Conservation (phyloP, 176 grass and related monocot species). For the Olyra latifolia region DNA sequence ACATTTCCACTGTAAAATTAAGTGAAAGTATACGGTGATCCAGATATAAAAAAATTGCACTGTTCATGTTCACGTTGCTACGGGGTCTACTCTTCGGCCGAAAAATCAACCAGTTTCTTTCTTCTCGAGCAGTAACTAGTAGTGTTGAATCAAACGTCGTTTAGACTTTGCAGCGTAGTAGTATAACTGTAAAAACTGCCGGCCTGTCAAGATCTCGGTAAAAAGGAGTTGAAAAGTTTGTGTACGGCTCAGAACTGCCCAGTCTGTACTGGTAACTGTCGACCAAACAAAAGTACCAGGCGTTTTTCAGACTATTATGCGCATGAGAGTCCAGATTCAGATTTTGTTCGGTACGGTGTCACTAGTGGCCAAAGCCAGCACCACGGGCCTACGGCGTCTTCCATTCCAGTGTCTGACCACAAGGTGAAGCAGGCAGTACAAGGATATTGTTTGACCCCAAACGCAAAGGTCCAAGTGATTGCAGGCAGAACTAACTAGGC, state of each 20-base stretch:
- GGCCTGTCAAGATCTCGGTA: slow-evolving; percentile 29
- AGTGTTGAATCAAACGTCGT: neutral
- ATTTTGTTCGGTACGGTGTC: slow-evolving; percentile 40
- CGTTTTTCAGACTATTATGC: neutral
- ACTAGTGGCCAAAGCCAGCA: neutral
- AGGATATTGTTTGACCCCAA: slow-evolving; percentile 15
- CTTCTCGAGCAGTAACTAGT: neutral
- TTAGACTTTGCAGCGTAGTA: neutral
- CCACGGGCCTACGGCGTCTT: neutral
- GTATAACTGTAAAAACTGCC: slow-evolving; percentile 26
- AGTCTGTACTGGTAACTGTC: slow-evolving; percentile 3
- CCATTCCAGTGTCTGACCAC: slow-evolving; percentile 22
- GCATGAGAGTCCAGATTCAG: slow-evolving; percentile 1
- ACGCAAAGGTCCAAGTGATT: slow-evolving; percentile 22
- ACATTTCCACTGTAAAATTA: neutral
- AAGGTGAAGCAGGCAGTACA: neutral
- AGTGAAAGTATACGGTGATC: neutral
- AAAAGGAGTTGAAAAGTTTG: slow-evolving; percentile 28
- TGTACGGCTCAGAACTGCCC: slow-evolving; percentile 26
- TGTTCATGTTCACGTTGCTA: neutral
- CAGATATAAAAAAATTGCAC: neutral
- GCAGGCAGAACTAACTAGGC: slow-evolving; percentile 13
- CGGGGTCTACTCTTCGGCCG: neutral
- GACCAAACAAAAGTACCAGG: slow-evolving; percentile 1
- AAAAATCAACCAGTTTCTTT: neutral